A percentile compares a stretch with the other conserved stretches of the same genome.
Evolutionary conservation across 2,329 filamentous ascomycete genomes (phyloP).

Genomic region (Triangularia verruculosa): DNA sequence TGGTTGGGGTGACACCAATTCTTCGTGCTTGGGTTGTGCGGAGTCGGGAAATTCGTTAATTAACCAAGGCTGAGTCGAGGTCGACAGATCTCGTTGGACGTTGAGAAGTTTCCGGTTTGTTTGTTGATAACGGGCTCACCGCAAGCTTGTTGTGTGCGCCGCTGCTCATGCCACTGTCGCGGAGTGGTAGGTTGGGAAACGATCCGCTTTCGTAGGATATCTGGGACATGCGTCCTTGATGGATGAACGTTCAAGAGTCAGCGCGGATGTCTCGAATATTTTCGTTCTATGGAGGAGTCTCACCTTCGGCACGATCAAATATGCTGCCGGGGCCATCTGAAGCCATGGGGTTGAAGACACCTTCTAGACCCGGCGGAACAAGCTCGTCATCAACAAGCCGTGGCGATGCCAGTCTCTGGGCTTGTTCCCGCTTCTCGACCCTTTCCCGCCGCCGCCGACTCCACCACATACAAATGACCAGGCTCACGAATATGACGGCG

Average conservation of each 20-base stretch:
- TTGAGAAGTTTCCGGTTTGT: neutral
- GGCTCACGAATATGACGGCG: slow-evolving; percentile 14
- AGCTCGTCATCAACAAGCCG: slow-evolving; percentile 9
- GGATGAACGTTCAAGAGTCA: neutral
- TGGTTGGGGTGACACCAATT: neutral
- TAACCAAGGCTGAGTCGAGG: slow-evolving; percentile 18
- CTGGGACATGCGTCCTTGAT: slow-evolving; percentile 18
- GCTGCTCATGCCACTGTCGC: slow-evolving; percentile 6
- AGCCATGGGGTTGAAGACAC: slow-evolving; percentile 18
- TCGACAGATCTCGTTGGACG: slow-evolving; percentile 5
- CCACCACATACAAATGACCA: slow-evolving; percentile 21
- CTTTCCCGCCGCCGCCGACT: slow-evolving; percentile 14
- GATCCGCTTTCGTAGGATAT: slow-evolving; percentile 9
- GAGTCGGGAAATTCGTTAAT: neutral
- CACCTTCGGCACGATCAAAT: slow-evolving; percentile 20
- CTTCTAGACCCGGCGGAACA: slow-evolving; percentile 15
- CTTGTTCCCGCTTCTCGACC: slow-evolving; percentile 12
- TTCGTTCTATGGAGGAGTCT: neutral
- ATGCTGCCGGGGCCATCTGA: slow-evolving; percentile 12
- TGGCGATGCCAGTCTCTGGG: slow-evolving; percentile 6
- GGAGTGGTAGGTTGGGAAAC: neutral
- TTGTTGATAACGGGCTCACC: slow-evolving; percentile 4
- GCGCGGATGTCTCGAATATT: neutral
- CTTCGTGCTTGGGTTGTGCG: neutral
- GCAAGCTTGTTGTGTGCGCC: neutral